phyloP scores from a whole-genome alignment of 441 rosid genomes.

The Populus trichocarpa region DNA sequence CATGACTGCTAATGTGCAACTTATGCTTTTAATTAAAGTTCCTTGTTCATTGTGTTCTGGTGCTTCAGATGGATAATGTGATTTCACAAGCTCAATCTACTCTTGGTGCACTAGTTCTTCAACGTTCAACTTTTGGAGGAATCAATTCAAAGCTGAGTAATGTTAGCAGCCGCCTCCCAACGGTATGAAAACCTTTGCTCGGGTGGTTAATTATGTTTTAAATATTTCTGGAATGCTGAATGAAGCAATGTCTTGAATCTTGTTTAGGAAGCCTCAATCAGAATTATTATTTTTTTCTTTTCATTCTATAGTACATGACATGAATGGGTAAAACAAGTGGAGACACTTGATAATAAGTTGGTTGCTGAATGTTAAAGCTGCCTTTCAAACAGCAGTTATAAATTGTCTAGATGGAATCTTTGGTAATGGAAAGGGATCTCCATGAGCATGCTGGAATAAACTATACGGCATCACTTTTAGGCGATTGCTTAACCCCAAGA shows the following conservation, averaged over 20 bases:
- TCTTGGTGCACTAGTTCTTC: conserved; percentile 76
- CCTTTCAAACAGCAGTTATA: background rate
- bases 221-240: background rate
- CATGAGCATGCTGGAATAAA: background rate
- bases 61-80: conserved; percentile 78
- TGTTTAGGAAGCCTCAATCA: background rate
- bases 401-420: background rate
- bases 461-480: background rate
- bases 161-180: conserved; percentile 86
- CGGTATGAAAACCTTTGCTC: conserved; percentile 41
- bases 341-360: background rate
- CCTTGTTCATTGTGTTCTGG: conserved; percentile 14
- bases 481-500: background rate
- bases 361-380: background rate
- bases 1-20: background rate
- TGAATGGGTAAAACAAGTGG: background rate
- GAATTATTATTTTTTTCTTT: too few relatives aligned
- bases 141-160: conserved; percentile 91
- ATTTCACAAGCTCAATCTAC: conserved; percentile 97
- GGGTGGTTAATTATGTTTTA: background rate
- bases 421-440: background rate
- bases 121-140: conserved; percentile 91
- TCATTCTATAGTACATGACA: background rate
- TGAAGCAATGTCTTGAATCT: background rate
- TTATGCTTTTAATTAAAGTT: conserved; percentile 1